Percentiles rank a stretch among this genome's conserved stretches.
These are phyloP conservation scores for Aspergillus nomiae DNA, from an alignment of 2,329 filamentous ascomycete species.

Conservation along the genomic window DNA sequence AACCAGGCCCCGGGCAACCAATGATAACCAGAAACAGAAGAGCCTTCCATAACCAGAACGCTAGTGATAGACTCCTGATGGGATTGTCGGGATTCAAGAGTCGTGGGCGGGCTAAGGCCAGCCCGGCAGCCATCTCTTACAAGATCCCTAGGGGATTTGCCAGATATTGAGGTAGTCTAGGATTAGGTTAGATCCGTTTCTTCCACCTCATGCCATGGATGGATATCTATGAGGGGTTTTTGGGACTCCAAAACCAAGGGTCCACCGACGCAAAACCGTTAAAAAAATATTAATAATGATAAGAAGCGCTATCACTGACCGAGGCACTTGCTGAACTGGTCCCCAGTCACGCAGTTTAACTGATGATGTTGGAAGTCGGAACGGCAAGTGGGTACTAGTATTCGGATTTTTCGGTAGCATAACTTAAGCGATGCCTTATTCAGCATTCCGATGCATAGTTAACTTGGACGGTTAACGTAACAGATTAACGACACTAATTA, in stretches of 20 bases:
- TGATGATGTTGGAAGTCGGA: background rate
- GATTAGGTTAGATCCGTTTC: background rate
- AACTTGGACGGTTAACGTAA: background rate
- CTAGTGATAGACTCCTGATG: slow-evolving; percentile 34
- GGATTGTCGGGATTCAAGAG: slow-evolving; percentile 33
- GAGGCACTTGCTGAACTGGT: background rate
- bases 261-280: background rate
- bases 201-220: background rate
- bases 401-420: slow-evolving; percentile 1
- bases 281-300: background rate
- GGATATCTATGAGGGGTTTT: background rate
- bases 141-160: background rate
- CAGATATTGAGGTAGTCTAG: background rate
- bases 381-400: background rate
- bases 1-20: slow-evolving; percentile 59
- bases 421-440: background rate
- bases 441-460: background rate
- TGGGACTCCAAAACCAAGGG: background rate
- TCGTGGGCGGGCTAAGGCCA: slow-evolving; percentile 9
- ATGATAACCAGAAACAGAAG: slow-evolving; percentile 53
- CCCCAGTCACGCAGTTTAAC: background rate
- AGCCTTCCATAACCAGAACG: slow-evolving; percentile 59
- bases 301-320: background rate
- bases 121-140: slow-evolving; percentile 1
- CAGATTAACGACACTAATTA: background rate